Evolutionary conservation across 2,329 filamentous ascomycete species (phyloP), one percentile per base, ranked within the genome.

Genomic region (Camillea tinctor): DNA sequence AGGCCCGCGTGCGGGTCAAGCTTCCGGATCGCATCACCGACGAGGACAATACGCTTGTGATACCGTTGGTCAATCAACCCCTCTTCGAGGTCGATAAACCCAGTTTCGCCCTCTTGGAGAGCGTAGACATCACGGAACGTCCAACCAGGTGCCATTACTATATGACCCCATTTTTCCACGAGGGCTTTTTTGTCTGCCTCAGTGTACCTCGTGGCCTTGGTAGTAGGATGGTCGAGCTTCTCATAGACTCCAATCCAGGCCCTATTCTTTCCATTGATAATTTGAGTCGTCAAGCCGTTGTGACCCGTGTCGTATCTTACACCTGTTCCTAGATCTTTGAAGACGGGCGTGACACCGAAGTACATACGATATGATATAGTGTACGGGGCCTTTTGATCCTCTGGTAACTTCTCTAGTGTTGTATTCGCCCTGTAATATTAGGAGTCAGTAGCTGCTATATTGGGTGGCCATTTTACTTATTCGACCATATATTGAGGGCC

Each of bases 21-120:
- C 54, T 75, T 76, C 52, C 74, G 71, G 8, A 69, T 69, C 13
- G 74, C 68, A 56, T 76, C 74, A 1, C 74, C 73, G 0, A 68
- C 69, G 2, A 75, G 69, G 4, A 75, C 73, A 21, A 74, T 64
- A 2, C 73, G 66, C 8, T 64, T 64, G 51, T 57, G 60, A 22
- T 58, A 66, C 74, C 74, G 76, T 36, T 70, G 64, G 22, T 69
- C 57, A 9, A 74, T 52, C 6, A 72, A 60, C 17, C 73, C 74
- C 54, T 76, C 73, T 36, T 75, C 72, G 4, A 75, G 63, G 50
- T 72, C 66, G 24, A 69, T 67, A 59, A 75, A 26, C 11, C 66
- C 66, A 1, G 62, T 51, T 3, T 50, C 56, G 54, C 62, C 60
- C 8, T 53, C 44, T 52, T 58, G 56, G 19, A 59, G 22, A 1